Conservation (phyloP, 148 eudicot genomes). For the Rhododendron molle region DNA sequence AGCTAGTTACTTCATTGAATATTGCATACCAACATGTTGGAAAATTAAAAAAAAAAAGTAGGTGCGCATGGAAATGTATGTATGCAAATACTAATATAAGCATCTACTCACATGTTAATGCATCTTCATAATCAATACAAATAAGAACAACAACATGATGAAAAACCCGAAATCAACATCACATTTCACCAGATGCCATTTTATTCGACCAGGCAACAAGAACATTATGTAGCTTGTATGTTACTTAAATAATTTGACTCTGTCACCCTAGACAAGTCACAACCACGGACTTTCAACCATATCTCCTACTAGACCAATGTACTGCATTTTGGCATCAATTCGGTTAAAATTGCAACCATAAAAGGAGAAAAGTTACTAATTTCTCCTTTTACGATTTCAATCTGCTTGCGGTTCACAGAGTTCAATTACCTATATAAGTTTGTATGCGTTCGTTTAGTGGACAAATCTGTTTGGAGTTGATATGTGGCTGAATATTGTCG, state of each 20-base stretch:
- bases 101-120: background rate
- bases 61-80: background rate
- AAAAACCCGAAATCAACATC: background rate
- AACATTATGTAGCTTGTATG: too few species aligned
- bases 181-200: background rate
- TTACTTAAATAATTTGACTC: background rate
- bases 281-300: background rate
- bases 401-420: background rate
- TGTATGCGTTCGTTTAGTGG: background rate
- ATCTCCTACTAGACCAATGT: background rate
- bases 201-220: background rate
- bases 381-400: background rate
- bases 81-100: background rate
- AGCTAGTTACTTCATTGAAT: slow-evolving; percentile 13
- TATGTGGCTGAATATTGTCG: background rate
- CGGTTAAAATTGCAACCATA: background rate
- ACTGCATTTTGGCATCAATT: background rate
- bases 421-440: background rate
- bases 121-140: background rate
- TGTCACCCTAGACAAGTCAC: background rate
- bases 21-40: background rate
- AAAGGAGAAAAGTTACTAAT: background rate
- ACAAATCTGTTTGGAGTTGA: background rate
- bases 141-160: background rate
- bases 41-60: background rate